Base-by-base conservation (phyloP, 306 rosid genomes). In the Cucurbita ficifolia region DNA sequence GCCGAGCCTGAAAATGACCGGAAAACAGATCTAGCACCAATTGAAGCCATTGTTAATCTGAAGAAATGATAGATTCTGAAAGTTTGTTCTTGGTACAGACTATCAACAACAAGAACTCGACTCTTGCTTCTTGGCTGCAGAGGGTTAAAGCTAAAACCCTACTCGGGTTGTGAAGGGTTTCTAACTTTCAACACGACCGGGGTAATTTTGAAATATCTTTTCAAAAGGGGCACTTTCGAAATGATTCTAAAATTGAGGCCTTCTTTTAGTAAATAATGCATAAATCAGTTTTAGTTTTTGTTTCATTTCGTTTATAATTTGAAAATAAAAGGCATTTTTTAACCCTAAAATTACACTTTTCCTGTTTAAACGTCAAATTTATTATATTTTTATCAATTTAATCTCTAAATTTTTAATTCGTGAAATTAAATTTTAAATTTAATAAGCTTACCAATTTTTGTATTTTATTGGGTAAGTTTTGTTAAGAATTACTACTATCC, bases 21-120 rank as follows among this genome's bases (percentile, higher is more conserved):
- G 77, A 88, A 77, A 19, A 87, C 69, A n/a, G 90, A 90, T 81
- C 96, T 87, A 39, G 87, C 86, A 74, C 91, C 87, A 72, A 85
- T 48, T 59, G 91, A 81, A 21, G 97, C 92, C 97, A 91, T 91
- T 82, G 79, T 17, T 75, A 53, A 58, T 50, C 70, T 49, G 73
- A 46, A 82, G 74, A 51, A 38, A 55, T 38, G 36, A 21, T 7
- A 39, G 46, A 18, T 46, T 7, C 73, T 68, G 56, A 68, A 68
- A 29, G 73, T 46, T 3, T 11, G 18, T 11, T 68, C 50, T 6
- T 48, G 8, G 19, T 45, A 6, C 40, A 14, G 73, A 22, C 18
- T 6, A 67, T 22, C 4, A 19, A 42, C 21, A 60, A 60, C 35
- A 42, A 43, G 55, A 48, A 67, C 39, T 7, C 33, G 39, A 12